Evolutionary conservation across 345 rosid genomes (phyloP), one percentile per base, ranked within the genome.

Genomic region (Theobroma cacao): DNA sequence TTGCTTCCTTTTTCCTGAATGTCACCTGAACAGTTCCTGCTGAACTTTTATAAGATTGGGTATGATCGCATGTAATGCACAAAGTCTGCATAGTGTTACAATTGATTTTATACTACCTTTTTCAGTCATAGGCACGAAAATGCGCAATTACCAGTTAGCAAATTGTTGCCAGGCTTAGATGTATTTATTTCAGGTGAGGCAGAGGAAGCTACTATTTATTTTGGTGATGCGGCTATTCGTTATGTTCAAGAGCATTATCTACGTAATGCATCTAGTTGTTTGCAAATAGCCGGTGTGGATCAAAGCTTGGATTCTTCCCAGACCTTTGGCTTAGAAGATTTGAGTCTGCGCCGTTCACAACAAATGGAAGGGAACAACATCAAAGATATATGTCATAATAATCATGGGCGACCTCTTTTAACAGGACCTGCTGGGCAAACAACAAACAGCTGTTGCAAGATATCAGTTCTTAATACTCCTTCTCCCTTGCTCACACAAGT

Each of bases 401-500:
- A 82, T 77, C 82, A 84, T 77, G 88, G 82, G 81, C 82, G 68
- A 66, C 73, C 82, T 76, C 71, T 74, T 50, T 79, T 73, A 45
- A 87, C 81, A 30, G 88, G 86, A 81, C 79, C 86, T 85, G 77
- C 84, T 83, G 85, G 66, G 78, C 90, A 89, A 79, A 84, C 78
- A 77, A 63, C 74, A 73, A 91, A 84, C 62, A 86, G 84, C 67
- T 90, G 85, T 73, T 81, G 89, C 78, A 90, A 87, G 82, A 45
- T 83, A 52, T 85, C 92, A 79, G 85, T 87, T 74, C 87, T 86
- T 74, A 92, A 80, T 63, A 95, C 97, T 36, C 99, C 98, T 82
- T 93, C 98, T 50, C 97, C 98, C 53, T 80, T 91, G 79, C 82
- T 86, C 62, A 14, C 89, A 33, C 93, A 91, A 92, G 99, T 92